Conservation (phyloP, 768 basidiomycete genomes). For the Phylloporus scabripes region DNA sequence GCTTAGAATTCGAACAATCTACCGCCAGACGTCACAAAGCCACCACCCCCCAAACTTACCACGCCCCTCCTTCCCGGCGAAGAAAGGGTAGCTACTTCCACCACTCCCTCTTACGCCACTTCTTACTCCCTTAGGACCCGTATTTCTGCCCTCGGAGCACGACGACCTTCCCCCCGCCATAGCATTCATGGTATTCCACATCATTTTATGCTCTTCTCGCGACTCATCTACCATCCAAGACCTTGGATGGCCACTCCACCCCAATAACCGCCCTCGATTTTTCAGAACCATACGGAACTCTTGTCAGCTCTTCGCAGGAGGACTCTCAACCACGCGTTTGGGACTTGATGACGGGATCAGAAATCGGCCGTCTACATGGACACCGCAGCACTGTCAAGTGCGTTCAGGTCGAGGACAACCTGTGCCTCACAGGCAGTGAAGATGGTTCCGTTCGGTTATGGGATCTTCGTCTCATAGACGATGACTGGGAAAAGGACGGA, state of each 20-base stretch:
- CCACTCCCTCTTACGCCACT: not conserved
- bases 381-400: constrained; percentile 81
- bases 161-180: constrained; percentile 90
- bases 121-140: constrained; percentile 56
- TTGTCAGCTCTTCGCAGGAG: constrained; percentile 83
- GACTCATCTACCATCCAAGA: constrained; percentile 42
- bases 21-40: constrained; percentile 25
- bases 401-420: constrained; percentile 85
- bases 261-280: constrained; percentile 90
- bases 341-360: constrained; percentile 88
- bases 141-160: constrained; percentile 95
- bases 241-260: constrained; percentile 71
- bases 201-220: not conserved
- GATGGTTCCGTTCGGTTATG: constrained; percentile 85
- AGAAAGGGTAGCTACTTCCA: constrained; percentile 24
- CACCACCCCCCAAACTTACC: constrained; percentile 6
- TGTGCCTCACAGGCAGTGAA: constrained; percentile 86
- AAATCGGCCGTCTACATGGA: constrained; percentile 80
- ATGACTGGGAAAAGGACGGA: constrained; percentile 52
- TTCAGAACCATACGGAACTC: constrained; percentile 91
- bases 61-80: constrained; percentile 28
- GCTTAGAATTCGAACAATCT: constrained; percentile 65
- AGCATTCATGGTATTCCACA: constrained; percentile 82
- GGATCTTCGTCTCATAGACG: constrained; percentile 84
- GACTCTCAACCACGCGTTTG: constrained; percentile 88